These are phyloP conservation scores for Fusarium humuli DNA, from an alignment of 2,329 filamentous ascomycete species.

Conservation along the genomic window DNA sequence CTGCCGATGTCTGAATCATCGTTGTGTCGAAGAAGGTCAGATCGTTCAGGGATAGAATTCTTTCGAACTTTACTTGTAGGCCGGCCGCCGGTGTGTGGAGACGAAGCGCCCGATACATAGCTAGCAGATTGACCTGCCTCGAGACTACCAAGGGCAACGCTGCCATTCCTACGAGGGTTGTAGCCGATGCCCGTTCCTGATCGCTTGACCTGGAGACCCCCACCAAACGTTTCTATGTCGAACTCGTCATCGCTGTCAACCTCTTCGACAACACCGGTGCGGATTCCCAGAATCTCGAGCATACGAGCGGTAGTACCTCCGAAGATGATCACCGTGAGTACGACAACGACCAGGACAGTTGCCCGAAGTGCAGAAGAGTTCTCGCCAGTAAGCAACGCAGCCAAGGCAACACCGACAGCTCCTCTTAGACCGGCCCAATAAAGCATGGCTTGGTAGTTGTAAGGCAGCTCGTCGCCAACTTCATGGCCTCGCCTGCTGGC, in stretches of 20 bases:
- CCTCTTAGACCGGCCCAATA: constrained; percentile 98
- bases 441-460: constrained; percentile 99
- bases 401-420: constrained; percentile 93
- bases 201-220: constrained; percentile 83
- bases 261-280: constrained; percentile 95
- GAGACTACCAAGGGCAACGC: constrained; percentile 68
- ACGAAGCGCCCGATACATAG: constrained; percentile 67
- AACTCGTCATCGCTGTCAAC: constrained; percentile 99
- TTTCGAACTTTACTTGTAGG: constrained; percentile 66
- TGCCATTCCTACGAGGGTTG: constrained; percentile 74
- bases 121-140: constrained; percentile 54
- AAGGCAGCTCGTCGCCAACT: constrained; percentile 87
- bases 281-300: constrained; percentile 96
- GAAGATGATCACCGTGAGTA: constrained; percentile 98
- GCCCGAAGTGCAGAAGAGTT: constrained; percentile 87
- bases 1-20: constrained; percentile 70
- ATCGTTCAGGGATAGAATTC: constrained; percentile 62
- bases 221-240: constrained; percentile 84
- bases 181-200: constrained; percentile 82
- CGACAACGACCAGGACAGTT: constrained; percentile 96
- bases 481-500: constrained; percentile 79
- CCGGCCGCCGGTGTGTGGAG: constrained; percentile 58
- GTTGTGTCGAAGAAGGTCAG: constrained; percentile 66
- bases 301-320: constrained; percentile 97
- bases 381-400: constrained; percentile 84